phyloP scores from a whole-genome alignment of 2,329 filamentous ascomycete genomes.

The Cladosporium sp. region DNA sequence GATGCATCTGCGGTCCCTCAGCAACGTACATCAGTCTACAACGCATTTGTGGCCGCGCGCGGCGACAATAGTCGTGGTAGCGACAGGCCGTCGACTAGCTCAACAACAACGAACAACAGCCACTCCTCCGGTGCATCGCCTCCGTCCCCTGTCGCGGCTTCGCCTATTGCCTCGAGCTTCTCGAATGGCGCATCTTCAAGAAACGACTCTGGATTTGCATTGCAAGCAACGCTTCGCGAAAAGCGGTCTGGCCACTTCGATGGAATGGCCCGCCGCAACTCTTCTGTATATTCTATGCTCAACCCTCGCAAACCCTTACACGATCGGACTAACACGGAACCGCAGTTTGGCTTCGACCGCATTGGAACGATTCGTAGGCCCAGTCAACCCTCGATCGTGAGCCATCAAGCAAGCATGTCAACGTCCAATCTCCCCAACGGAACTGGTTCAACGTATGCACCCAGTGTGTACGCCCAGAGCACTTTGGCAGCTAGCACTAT shows the following conservation, averaged over 20 bases:
- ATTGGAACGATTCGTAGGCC: slow-evolving; percentile 61
- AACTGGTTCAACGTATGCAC: slow-evolving; percentile 57
- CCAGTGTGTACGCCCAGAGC: slow-evolving; percentile 81
- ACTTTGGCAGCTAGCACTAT: slow-evolving; percentile 80
- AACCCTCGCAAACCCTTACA: slow-evolving; percentile 23
- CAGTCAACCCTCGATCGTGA: slow-evolving; percentile 58
- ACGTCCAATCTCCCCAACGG: slow-evolving; percentile 59
- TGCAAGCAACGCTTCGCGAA: slow-evolving; percentile 81
- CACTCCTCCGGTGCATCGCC: slow-evolving; percentile 43
- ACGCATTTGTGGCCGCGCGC: slow-evolving; percentile 79
- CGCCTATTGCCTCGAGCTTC: slow-evolving; percentile 67
- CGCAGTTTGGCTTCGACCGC: slow-evolving; percentile 69
- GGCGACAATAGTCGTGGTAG: slow-evolving; percentile 56
- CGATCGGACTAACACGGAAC: slow-evolving; percentile 29
- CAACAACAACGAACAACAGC: slow-evolving; percentile 42
- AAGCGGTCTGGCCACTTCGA: slow-evolving; percentile 95
- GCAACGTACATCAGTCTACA: slow-evolving; percentile 70
- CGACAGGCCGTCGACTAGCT: slow-evolving; percentile 75
- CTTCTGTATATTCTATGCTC: slow-evolving; percentile 54
- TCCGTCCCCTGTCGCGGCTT: slow-evolving; percentile 68
- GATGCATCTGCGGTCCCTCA: slow-evolving; percentile 51
- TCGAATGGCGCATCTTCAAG: slow-evolving; percentile 77
- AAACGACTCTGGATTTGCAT: slow-evolving; percentile 85
- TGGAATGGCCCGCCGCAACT: slow-evolving; percentile 75
- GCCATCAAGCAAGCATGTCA: slow-evolving; percentile 59